These are phyloP conservation scores for Draba incana DNA, from an alignment of 345 rosid genomes.

Conservation along the genomic window DNA sequence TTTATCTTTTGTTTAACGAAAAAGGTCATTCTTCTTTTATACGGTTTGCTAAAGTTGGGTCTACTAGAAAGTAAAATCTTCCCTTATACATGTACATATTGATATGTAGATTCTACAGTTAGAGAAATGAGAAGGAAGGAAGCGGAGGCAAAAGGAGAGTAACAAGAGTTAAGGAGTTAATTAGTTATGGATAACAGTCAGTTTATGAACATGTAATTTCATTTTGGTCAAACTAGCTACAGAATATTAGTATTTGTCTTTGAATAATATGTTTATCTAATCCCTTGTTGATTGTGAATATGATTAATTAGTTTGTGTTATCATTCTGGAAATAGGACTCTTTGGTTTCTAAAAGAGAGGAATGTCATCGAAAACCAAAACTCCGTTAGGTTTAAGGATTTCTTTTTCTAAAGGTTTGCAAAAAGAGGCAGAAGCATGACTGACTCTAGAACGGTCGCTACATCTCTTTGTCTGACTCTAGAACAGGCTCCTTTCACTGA, in stretches of 20 bases:
- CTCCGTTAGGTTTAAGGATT: neutral
- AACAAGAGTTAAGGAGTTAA: no score
- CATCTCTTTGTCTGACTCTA: no score
- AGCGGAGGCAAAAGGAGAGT: neutral
- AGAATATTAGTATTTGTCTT: neutral
- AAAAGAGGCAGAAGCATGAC: no score
- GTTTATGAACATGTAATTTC: neutral
- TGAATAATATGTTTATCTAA: neutral
- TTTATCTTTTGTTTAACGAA: no score
- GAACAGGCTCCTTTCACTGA: no score
- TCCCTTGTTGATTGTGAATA: neutral
- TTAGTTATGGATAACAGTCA: no score
- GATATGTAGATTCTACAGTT: neutral
- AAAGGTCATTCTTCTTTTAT: no score
- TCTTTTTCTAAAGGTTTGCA: no score
- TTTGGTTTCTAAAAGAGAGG: conserved; percentile 6
- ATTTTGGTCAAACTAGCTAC: conserved; percentile 1
- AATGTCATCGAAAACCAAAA: conserved; percentile 4
- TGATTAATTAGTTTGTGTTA: neutral
- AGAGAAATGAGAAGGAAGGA: neutral
- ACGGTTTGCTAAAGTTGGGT: no score
- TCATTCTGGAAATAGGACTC: neutral
- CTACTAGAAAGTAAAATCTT: no score
- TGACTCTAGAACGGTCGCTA: no score
- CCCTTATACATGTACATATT: no score